Evolutionary conservation across 2,329 filamentous ascomycete genomes (phyloP), one percentile per base, ranked within the genome.

Genomic region (Cladosporium cucumerinum): DNA sequence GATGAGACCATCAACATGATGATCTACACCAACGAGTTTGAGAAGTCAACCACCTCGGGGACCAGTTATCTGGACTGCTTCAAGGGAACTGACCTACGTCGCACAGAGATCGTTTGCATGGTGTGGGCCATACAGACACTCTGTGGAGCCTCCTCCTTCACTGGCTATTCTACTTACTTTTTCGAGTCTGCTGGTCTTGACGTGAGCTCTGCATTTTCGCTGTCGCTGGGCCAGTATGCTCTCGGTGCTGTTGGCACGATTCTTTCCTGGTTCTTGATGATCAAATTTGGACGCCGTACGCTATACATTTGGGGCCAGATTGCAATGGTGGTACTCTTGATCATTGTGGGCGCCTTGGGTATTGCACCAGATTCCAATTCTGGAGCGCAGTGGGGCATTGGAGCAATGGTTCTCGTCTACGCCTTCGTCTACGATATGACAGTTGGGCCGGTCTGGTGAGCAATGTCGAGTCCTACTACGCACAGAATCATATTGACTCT

Each of bases 41-140:
- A 88, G 72, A 78, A 82, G 64, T 80, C 84, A 60, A 73, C 79
- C 66, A 79, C 82, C 64, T 75, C 79, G 2, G 81, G 81, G 2
- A 78, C 79, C 0, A 76, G 70, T 0, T 86, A 85, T 69, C 67
- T 67, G 16, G 82, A 86, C 70, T 84, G 82, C 70, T 86, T 87
- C 77, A 79, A 76, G 39, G 82, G 82, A 6, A 69, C 80, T 32
- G 81, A 87, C 69, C 75, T 82, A 66, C 77, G 79, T 1, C 76
- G 79, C 2, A 81, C 79, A 3, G 78, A 80, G 65, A 78, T 81
- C 26, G 74, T 74, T 16, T 78, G 72, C 67, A 69, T 75, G 36
- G 71, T 71, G 23, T 80, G 75, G 75, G 66, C 73, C 3, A 71
- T 73, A 3, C 78, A 80, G 67, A 71, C 67, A 18, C 66, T 78